phyloP scores from a whole-genome alignment of 768 basidiomycete species.

The Hortiboletus campestris region DNA sequence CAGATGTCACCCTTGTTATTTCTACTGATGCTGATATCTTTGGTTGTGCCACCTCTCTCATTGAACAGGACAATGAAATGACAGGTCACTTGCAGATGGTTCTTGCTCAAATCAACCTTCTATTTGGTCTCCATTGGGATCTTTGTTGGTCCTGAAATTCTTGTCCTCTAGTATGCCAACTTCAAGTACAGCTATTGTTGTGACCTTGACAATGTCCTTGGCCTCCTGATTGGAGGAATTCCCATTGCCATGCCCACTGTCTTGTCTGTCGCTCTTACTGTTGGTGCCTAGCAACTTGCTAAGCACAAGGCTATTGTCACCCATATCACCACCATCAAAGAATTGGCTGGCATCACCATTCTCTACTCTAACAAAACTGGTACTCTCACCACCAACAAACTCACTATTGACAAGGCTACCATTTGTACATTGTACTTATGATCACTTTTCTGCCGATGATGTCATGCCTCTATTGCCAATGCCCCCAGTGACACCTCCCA shows the following conservation, averaged over 20 bases:
- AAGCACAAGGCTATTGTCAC: constrained; percentile 99
- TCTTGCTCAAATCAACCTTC: constrained; percentile 97
- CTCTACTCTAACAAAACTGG: constrained; percentile 99
- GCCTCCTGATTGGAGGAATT: constrained; percentile 99
- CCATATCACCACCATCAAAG: constrained; percentile 98
- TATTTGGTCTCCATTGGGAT: constrained; percentile 95
- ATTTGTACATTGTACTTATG: constrained; percentile 92
- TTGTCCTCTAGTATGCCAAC: constrained; percentile 89
- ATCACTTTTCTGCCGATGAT: constrained; percentile 83
- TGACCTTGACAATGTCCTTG: constrained; percentile 96
- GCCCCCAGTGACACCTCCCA: constrained; percentile 69
- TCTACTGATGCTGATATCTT: constrained; percentile 99
- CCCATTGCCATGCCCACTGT: constrained; percentile 99
- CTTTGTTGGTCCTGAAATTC: constrained; percentile 92
- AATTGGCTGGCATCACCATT: constrained; percentile 97
- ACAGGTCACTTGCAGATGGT: constrained; percentile 99
- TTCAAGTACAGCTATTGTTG: constrained; percentile 90
- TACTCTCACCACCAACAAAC: constrained; percentile 98
- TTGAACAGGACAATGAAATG: constrained; percentile 96
- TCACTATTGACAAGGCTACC: constrained; percentile 92
- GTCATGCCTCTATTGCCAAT: constrained; percentile 93
- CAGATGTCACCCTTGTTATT: too few species aligned
- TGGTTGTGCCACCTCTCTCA: constrained; percentile 96
- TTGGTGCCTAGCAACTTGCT: constrained; percentile 97
- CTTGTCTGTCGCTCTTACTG: constrained; percentile 95